Percentiles rank a stretch among this genome's conserved stretches.
Evolutionary conservation across 2,329 filamentous ascomycete species (phyloP).

Genomic region (Calonectria naviculata): DNA sequence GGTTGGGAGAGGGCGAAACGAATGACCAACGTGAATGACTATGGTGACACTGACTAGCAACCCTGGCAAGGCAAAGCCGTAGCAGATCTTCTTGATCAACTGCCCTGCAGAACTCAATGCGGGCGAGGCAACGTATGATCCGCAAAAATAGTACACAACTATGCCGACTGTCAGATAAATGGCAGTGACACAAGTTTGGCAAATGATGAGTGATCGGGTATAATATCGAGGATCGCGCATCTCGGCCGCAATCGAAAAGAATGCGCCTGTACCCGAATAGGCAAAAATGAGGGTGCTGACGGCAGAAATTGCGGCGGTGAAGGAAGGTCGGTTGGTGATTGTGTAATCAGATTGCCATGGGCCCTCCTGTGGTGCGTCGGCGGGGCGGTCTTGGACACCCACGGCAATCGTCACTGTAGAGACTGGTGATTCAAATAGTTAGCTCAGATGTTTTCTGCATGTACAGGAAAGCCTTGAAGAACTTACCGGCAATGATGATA

Average conservation of each 20-base stretch:
- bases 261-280: slow-evolving; percentile 49
- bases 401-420: slow-evolving; percentile 35
- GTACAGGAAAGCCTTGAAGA: too few relatives aligned
- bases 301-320: slow-evolving; percentile 45
- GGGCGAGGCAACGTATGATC: slow-evolving; percentile 57
- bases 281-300: slow-evolving; percentile 49
- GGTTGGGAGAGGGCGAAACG: too few relatives aligned
- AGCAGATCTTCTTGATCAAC: slow-evolving; percentile 55
- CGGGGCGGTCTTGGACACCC: slow-evolving; percentile 30
- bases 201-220: slow-evolving; percentile 38
- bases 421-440: background rate
- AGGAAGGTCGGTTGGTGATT: slow-evolving; percentile 42
- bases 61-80: slow-evolving; percentile 49
- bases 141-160: slow-evolving; percentile 58
- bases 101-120: slow-evolving; percentile 57
- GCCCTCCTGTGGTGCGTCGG: slow-evolving; percentile 24
- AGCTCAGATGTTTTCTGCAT: background rate
- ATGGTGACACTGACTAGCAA: slow-evolving; percentile 41
- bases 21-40: slow-evolving; percentile 32
- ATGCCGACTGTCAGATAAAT: slow-evolving; percentile 48
- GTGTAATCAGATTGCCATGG: slow-evolving; percentile 45
- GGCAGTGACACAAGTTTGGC: slow-evolving; percentile 40
- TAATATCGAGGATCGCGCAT: slow-evolving; percentile 45
- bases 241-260: slow-evolving; percentile 45
- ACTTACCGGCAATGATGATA: slow-evolving; percentile 27